Base-by-base conservation (phyloP, 2,329 filamentous ascomycete species). In the Pestalotiopsis sp. region DNA sequence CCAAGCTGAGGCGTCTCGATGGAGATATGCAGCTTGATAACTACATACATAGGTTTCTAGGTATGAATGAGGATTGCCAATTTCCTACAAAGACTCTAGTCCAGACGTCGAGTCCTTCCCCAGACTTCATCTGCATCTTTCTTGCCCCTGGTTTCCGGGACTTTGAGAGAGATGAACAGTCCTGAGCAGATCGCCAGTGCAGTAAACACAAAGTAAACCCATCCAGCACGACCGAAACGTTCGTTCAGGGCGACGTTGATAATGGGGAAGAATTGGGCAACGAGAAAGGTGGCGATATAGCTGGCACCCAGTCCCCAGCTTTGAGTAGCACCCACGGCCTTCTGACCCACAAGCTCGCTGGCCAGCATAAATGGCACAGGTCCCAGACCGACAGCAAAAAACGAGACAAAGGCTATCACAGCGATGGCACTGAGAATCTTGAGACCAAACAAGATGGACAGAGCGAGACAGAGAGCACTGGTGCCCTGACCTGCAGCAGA, bases 341-440 rank as follows among this genome's bases (percentile, higher is more conserved):
- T 94, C 13, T 94, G 91, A 0, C 91, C 92, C 0, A 98, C 96
- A 2, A 98, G 88, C 80, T 98, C 96, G 1, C 93, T 95, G 0
- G 95, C 92, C 61, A 99, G 86, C 73, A 98, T 97, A 80, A 98
- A 99, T 0, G 96, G 96, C 0, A 99, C 93, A 0, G 96, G 96
- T 0, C 96, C 96, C 0, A 99, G 87, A 0, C 96, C 96, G 14
- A 97, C 88, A 0, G 93, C 96, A 74, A 98, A 99, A 76, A 92
- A 94, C 4, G 89, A 91, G 2, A 98, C 96, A 75, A 98, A 99
- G 31, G 92, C 82, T 12, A 98, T 84, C 0, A 97, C 94, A 0
- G 93, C 90, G 0, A 97, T 77, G 0, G 94, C 95, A 0, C 94
- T 97, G 13, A 98, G 82, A 2, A 93, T 81, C 75, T 95, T 92